Evolutionary conservation across 768 basidiomycete genomes (phyloP).

Genomic region (Suillus subalutaceus): DNA sequence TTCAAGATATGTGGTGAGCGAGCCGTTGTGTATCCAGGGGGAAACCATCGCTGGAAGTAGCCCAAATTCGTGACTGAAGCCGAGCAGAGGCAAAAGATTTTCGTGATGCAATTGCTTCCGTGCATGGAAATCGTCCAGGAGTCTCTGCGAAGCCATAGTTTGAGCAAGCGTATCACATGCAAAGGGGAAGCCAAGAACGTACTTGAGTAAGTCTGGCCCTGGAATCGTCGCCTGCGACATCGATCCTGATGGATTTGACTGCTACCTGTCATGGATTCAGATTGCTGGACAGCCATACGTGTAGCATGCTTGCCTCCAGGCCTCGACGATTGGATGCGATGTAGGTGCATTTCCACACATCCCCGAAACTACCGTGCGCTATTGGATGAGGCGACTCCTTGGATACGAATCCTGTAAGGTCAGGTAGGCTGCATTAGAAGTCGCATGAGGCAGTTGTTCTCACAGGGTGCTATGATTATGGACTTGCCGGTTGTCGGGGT

Average conservation of each 20-base stretch:
- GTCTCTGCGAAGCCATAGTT: conserved; percentile 9
- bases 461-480: not conserved
- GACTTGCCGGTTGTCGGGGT: not conserved
- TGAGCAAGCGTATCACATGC: not conserved
- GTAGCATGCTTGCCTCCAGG: not conserved
- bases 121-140: conserved; percentile 21
- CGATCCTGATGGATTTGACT: conserved; percentile 13
- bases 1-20: conserved; percentile 27
- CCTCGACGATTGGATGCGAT: not conserved
- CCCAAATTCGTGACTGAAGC: conserved; percentile 33
- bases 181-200: not conserved
- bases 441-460: not conserved
- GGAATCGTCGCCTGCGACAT: conserved; percentile 6
- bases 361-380: conserved; percentile 13
- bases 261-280: conserved; percentile 12
- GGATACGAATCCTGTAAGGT: conserved; percentile 9
- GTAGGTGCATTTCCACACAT: conserved; percentile 15
- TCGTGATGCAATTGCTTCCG: conserved; percentile 33
- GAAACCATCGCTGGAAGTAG: conserved; percentile 35
- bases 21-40: conserved; percentile 37
- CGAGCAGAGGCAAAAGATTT: conserved; percentile 32
- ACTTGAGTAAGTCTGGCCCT: conserved; percentile 9
- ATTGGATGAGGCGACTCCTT: conserved; percentile 5
- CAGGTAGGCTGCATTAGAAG: not conserved
- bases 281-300: not conserved